These are phyloP conservation scores for Pichia californica DNA, from an alignment of 805 yeast species.

Conservation along the genomic window DNA sequence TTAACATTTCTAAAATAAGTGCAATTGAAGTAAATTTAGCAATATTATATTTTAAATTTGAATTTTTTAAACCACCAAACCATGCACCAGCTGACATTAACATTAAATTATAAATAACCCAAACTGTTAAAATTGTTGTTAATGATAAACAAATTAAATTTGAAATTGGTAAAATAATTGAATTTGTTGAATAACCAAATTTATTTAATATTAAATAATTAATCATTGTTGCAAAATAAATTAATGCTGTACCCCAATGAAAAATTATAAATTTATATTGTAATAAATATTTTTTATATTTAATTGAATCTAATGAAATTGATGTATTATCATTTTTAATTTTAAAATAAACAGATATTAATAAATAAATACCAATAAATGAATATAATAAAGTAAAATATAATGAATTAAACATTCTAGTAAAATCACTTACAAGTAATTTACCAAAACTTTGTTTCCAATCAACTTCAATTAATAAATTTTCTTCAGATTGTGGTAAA, in stretches of 20 bases:
- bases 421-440: slow-evolving; percentile 25
- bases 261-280: slow-evolving; percentile 24
- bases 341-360: slow-evolving; percentile 13
- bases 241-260: slow-evolving; percentile 14
- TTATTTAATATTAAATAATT: slow-evolving; percentile 19
- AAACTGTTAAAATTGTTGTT: slow-evolving; percentile 23
- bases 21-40: slow-evolving; percentile 18
- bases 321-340: slow-evolving; percentile 17
- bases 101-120: slow-evolving; percentile 29
- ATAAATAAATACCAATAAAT: slow-evolving; percentile 12
- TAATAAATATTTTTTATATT: slow-evolving; percentile 17
- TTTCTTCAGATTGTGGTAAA: slow-evolving; percentile 8
- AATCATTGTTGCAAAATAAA: slow-evolving; percentile 16
- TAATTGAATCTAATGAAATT: slow-evolving; percentile 14
- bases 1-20: slow-evolving; percentile 22
- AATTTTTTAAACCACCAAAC: slow-evolving; percentile 6
- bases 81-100: slow-evolving; percentile 25
- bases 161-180: slow-evolving; percentile 16
- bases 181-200: slow-evolving; percentile 22
- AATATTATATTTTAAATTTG: slow-evolving; percentile 9
- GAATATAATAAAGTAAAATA: slow-evolving; percentile 20
- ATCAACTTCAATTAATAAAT: slow-evolving; percentile 17
- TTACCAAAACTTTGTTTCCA: slow-evolving; percentile 31
- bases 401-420: slow-evolving; percentile 20
- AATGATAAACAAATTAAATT: slow-evolving; percentile 18